Conservation (phyloP, 2,329 filamentous ascomycete species). For the Colletotrichum paranaense region DNA sequence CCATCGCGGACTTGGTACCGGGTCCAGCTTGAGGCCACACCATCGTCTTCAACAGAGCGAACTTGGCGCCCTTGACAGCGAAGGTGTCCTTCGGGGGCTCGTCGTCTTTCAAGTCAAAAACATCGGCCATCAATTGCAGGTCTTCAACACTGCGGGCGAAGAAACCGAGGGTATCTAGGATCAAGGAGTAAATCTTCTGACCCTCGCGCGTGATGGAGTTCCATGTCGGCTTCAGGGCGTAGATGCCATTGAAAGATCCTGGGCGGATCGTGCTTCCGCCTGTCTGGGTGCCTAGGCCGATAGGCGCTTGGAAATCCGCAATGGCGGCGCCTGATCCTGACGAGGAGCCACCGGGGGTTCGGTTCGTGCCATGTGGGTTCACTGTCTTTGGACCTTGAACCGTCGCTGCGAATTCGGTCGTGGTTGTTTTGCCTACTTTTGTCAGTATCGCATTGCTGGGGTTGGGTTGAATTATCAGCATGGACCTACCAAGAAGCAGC, state of each 20-base stretch:
- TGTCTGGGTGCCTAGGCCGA: constrained; percentile 74
- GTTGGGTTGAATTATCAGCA: neutral
- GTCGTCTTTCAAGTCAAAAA: constrained; percentile 67
- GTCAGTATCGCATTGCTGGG: neutral
- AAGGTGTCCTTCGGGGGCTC: constrained; percentile 43
- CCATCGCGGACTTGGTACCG: constrained; percentile 56
- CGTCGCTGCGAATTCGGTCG: constrained; percentile 73
- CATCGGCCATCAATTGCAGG: constrained; percentile 64
- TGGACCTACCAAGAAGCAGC: constrained; percentile 58
- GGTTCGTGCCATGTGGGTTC: constrained; percentile 72
- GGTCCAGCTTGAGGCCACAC: constrained; percentile 61
- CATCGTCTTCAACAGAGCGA: constrained; percentile 65
- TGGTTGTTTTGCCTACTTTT: constrained; percentile 54
- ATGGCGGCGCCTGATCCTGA: constrained; percentile 76
- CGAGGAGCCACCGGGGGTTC: constrained; percentile 76
- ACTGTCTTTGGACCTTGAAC: constrained; percentile 62
- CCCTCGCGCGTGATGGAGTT: constrained; percentile 72
- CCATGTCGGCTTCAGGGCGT: constrained; percentile 75
- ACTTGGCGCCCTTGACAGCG: constrained; percentile 57
- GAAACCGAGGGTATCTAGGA: constrained; percentile 71
- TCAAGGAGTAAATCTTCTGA: constrained; percentile 67
- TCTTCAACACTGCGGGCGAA: constrained; percentile 69
- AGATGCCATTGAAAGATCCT: constrained; percentile 73
- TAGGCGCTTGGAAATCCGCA: constrained; percentile 70
- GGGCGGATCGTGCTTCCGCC: constrained; percentile 73